A percentile compares a stretch with the other conserved stretches of the same genome.
phyloP scores from a whole-genome alignment of 208 protist genomes.

The Jaenimonas drosophilae region DNA sequence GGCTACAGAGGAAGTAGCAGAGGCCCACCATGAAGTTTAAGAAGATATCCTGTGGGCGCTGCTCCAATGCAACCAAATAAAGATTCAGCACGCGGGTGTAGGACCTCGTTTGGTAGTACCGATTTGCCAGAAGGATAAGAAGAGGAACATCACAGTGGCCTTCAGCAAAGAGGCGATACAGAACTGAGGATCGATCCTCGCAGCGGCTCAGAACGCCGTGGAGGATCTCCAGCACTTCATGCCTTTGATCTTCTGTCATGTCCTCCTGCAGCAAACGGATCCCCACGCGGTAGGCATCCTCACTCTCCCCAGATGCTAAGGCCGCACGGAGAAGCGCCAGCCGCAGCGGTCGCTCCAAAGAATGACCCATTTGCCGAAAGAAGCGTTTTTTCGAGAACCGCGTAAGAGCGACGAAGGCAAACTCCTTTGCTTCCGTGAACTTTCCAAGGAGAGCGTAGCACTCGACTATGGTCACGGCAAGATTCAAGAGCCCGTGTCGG shows the following conservation, averaged over 20 bases:
- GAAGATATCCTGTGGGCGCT: slow-evolving; percentile 46
- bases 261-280: slow-evolving; percentile 69
- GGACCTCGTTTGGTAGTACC: slow-evolving; percentile 55
- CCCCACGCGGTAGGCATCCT: slow-evolving; percentile 75
- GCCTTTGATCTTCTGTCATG: slow-evolving; percentile 37
- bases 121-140: slow-evolving; percentile 69
- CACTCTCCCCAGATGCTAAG: slow-evolving; percentile 55
- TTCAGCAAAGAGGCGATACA: slow-evolving; percentile 37
- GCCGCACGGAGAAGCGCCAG: slow-evolving; percentile 67
- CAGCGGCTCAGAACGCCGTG: slow-evolving; percentile 65
- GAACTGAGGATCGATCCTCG: slow-evolving; percentile 28
- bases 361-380: slow-evolving; percentile 34
- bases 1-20: slow-evolving; percentile 59
- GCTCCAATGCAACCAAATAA: slow-evolving; percentile 52
- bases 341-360: slow-evolving; percentile 61
- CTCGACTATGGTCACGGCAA: slow-evolving; percentile 68
- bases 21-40: slow-evolving; percentile 76
- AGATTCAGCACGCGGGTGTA: slow-evolving; percentile 66
- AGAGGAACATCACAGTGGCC: slow-evolving; percentile 36
- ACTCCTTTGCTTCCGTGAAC: slow-evolving; percentile 85
- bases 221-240: slow-evolving; percentile 62
- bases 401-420: slow-evolving; percentile 63
- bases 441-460: slow-evolving; percentile 76
- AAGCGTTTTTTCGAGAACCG: slow-evolving; percentile 28
- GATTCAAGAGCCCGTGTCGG: slow-evolving; percentile 39